Conservation (phyloP, 148 eudicot species). For the Camellia sinensis region DNA sequence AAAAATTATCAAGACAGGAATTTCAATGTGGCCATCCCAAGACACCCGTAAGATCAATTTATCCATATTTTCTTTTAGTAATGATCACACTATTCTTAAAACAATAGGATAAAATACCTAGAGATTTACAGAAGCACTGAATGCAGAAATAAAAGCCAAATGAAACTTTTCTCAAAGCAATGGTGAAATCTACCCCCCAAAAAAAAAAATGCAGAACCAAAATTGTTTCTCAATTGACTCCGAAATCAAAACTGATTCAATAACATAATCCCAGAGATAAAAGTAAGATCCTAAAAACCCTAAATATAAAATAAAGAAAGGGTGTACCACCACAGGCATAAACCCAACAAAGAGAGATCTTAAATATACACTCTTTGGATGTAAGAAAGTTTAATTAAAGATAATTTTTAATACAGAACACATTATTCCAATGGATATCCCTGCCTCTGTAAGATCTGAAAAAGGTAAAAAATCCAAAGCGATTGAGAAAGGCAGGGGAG, state of each 20-base stretch:
- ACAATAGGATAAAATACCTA: no score
- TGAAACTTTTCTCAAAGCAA: neutral
- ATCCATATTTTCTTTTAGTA: no score
- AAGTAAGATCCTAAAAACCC: slow-evolving; percentile 2
- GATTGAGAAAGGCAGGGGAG: neutral
- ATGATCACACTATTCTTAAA: no score
- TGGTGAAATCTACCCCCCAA: neutral
- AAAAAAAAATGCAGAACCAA: neutral
- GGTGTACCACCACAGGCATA: slow-evolving; percentile 14
- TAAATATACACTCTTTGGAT: slow-evolving; percentile 33
- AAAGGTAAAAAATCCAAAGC: slow-evolving; percentile 16
- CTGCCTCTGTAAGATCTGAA: slow-evolving; percentile 16
- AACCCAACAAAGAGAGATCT: slow-evolving; percentile 22
- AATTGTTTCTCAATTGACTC: slow-evolving; percentile 9
- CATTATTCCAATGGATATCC: slow-evolving; percentile 27
- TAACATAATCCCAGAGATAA: slow-evolving; percentile 8
- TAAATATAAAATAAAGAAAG: slow-evolving; percentile 1
- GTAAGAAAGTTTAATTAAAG: neutral
- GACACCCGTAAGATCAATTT: no score
- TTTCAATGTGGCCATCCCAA: no score
- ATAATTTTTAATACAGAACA: slow-evolving; percentile 22
- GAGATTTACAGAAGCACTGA: no score
- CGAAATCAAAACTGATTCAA: slow-evolving; percentile 17
- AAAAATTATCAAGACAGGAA: no score
- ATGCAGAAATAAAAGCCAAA: no score